Conservation (phyloP, 106 monocot genomes). For the Apostasia ramifera region DNA sequence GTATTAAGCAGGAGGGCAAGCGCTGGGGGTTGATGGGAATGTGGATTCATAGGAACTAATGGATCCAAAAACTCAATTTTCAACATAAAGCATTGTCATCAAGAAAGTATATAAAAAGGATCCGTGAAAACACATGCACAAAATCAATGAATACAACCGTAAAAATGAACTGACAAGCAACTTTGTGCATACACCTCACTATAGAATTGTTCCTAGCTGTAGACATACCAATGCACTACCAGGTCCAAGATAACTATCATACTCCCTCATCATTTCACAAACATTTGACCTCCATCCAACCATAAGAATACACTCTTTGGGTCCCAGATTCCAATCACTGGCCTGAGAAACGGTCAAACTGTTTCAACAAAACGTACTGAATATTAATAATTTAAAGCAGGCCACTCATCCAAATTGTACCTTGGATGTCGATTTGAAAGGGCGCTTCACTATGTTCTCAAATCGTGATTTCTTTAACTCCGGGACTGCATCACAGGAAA, state of each 20-base stretch:
- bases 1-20: too few species aligned
- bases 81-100: too few species aligned
- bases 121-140: too few species aligned
- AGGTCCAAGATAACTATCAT: constrained; percentile 95
- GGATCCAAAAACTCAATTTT: too few species aligned
- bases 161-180: too few species aligned
- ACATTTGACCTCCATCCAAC: constrained; percentile 92
- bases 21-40: too few species aligned
- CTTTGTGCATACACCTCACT: neutral
- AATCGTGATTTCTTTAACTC: constrained; percentile 51
- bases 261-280: constrained; percentile 84
- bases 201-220: neutral
- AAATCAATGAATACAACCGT: too few species aligned
- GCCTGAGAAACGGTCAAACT: constrained; percentile 33
- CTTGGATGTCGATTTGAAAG: constrained; percentile 78
- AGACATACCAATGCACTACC: constrained; percentile 77
- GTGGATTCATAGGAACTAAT: too few species aligned
- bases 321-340: constrained; percentile 66
- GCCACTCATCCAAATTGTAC: constrained; percentile 19
- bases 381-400: neutral
- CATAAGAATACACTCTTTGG: constrained; percentile 81
- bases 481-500: constrained; percentile 6
- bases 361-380: neutral
- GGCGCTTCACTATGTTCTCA: constrained; percentile 60
- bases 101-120: too few species aligned